These are phyloP conservation scores for Arctium minus DNA, from an alignment of 129 eudicot genomes.

Conservation along the genomic window DNA sequence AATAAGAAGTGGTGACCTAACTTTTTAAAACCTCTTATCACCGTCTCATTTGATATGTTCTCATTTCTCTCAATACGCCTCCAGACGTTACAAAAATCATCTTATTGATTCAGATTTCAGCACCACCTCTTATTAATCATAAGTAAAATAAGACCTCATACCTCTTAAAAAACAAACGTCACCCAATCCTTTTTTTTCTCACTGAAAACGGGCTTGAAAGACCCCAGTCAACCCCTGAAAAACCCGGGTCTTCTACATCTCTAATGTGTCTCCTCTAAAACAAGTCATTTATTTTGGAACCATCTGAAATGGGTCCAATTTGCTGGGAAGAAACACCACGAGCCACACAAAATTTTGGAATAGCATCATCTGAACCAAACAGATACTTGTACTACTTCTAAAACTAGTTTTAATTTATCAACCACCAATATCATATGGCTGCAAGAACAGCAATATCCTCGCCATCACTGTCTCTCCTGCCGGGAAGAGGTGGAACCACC, in stretches of 20 bases:
- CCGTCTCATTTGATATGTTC: too few species aligned
- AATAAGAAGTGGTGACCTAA: too few species aligned
- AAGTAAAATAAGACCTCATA: too few species aligned
- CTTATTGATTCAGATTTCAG: too few species aligned
- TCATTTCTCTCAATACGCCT: too few species aligned
- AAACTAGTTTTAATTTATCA: background rate
- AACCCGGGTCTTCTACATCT: background rate
- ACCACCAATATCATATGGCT: conserved; percentile 47
- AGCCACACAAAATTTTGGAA: conserved; percentile 25
- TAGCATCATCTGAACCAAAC: conserved; percentile 23
- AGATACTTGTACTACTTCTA: conserved; percentile 11
- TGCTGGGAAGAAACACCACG: background rate
- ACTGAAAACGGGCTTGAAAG: background rate
- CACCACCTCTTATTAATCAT: too few species aligned
- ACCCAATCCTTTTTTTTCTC: background rate
- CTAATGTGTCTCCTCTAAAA: background rate
- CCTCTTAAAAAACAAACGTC: too few species aligned
- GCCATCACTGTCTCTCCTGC: conserved; percentile 39
- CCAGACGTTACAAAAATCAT: too few species aligned
- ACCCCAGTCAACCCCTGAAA: background rate
- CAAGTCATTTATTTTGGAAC: background rate
- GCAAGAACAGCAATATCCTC: conserved; percentile 45
- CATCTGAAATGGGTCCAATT: conserved; percentile 25
- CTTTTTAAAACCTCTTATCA: too few species aligned
- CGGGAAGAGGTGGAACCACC: conserved; percentile 26